Evolutionary conservation across 768 basidiomycete genomes (phyloP), one percentile per base, ranked within the genome.

Genomic region (Hericium coralloides): DNA sequence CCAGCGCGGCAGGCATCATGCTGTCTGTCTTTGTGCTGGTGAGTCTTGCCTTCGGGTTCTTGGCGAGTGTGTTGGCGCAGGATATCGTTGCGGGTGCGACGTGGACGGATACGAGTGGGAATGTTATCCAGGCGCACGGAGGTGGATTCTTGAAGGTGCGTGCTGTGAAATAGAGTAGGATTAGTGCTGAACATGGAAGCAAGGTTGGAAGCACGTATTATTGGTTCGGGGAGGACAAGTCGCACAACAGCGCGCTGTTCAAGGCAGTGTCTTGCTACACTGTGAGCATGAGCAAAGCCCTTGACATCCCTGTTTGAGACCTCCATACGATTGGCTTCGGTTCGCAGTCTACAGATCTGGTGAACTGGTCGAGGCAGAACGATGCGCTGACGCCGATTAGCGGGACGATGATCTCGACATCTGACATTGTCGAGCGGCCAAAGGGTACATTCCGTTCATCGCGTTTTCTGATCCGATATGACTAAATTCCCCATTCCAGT

Each of bases 141-240:
- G 81, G 75, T 9, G 82, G 82, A 1, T 72, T 84, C 52, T 55
- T 84, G 22, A 82, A 81, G 70, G 82, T 80, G 53, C 3, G 10
- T 4, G 10, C 37, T 14, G 4, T 12, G 4, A 41, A 45, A 18
- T 12, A 41, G 4, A 9, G 18, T 49, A 49, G 50, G 31, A 48
- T 8, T 49, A n/a, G 36, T 26, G 15, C 38, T 36, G 15, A 49
- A 6, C 20, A 36, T 4, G 43, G 38, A 14, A 17, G 14, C 14
- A 31, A 81, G 79, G 79, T 81, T 57, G 78, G 72, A 23, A 75
- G 76, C 12, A 79, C 77, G 1, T 83, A 71, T 65, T 83, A 83
- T 63, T 83, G 82, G 83, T 74, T 76, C 55, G 83, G 82, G 12
- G 82, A 83, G 68, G 82, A 85, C 71, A 85, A 85, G 63, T 66